Evolutionary conservation across 495 filamentous ascomycete genomes (phyloP), one percentile per base, ranked within the genome.

Genomic region (Stereocaulon alpinum): DNA sequence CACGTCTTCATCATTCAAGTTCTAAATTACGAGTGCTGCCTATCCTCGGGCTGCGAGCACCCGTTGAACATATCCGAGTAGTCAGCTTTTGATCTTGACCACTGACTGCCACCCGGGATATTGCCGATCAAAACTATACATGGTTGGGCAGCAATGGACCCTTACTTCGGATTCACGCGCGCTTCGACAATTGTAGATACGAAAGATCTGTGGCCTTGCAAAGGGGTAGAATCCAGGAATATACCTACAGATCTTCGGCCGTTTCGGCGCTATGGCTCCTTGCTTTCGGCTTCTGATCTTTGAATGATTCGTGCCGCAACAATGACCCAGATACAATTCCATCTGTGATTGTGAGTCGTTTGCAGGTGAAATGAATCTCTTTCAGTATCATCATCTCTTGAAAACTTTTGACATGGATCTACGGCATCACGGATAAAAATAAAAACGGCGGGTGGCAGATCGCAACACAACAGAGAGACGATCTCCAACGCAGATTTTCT

Each of bases 361-460:
- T 7, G 12, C 34, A 37, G 1, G 34, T 37, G 12, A 37, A 10
- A 10, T 37, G 7, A 10, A n/a, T n/a, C n/a, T 12, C 34, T 37
- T 12, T 10, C 12, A 7, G 7, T 7, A 10, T 11, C 34, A 7
- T 37, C 34, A 24, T n/a, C n/a, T n/a, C 12, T 37, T 37, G 15
- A 52, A 29, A 14, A 37, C 27, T 37, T 29, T n/a, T 22, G 49
- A 22, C 24, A 37, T 17, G 49, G 29, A 18, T 52, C 49, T 52
- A n/a, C 49, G 29, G 49, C 49, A 32, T 52, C 49, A 24, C 49
- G 14, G 49, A 34, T 17, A 37, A 22, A 37, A 11, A 52, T 52
- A 34, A 52, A 9, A 52, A 52, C 49, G 49, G 49, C 29, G 30
- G 49, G 18, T 34, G 49, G 17, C 11, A 52, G 29, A 52, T 52